These are phyloP conservation scores for Pinguiococcus pyrenoidosus DNA, from an alignment of 108 stramenopile genomes.

Conservation along the genomic window DNA sequence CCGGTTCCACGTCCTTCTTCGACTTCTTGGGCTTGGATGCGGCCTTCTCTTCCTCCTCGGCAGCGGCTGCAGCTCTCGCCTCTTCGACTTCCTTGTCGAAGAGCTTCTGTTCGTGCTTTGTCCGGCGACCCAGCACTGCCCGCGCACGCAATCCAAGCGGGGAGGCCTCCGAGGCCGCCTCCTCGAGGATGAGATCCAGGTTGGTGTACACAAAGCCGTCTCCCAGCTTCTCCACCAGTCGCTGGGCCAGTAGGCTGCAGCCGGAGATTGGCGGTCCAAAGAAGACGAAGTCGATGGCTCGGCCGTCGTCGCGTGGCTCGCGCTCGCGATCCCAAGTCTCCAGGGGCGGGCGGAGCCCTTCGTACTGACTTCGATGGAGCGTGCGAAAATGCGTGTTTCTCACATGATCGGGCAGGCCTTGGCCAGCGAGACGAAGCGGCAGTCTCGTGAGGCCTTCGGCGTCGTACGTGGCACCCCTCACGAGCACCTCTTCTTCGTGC, in stretches of 20 bases:
- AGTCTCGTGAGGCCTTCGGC: slow-evolving; percentile 19
- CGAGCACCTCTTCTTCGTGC: slow-evolving; percentile 32
- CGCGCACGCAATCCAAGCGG: slow-evolving; percentile 9
- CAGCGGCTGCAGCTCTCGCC: neutral
- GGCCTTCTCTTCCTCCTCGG: neutral
- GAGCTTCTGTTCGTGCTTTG: slow-evolving; percentile 1
- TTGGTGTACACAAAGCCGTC: neutral
- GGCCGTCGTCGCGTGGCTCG: slow-evolving; percentile 8
- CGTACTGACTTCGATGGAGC: neutral
- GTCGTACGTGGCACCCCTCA: slow-evolving; percentile 4
- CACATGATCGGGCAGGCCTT: slow-evolving; percentile 20
- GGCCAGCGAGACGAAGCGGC: slow-evolving; percentile 25
- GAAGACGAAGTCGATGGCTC: slow-evolving; percentile 25
- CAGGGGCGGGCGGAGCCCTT: neutral
- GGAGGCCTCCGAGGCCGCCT: neutral
- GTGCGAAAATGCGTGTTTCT: slow-evolving; percentile 9
- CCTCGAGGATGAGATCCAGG: slow-evolving; percentile 7
- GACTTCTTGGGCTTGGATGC: neutral
- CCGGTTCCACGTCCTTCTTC: neutral
- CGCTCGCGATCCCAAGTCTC: slow-evolving; percentile 9
- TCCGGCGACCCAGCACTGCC: slow-evolving; percentile 9
- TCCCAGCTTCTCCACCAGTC: slow-evolving; percentile 10
- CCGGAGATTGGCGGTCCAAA: slow-evolving; percentile 26
- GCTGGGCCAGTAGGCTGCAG: slow-evolving; percentile 7
- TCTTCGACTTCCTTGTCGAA: neutral